These are phyloP conservation scores for Miamiensis avidus DNA, from an alignment of 169 alveolate species.

Conservation along the genomic window DNA sequence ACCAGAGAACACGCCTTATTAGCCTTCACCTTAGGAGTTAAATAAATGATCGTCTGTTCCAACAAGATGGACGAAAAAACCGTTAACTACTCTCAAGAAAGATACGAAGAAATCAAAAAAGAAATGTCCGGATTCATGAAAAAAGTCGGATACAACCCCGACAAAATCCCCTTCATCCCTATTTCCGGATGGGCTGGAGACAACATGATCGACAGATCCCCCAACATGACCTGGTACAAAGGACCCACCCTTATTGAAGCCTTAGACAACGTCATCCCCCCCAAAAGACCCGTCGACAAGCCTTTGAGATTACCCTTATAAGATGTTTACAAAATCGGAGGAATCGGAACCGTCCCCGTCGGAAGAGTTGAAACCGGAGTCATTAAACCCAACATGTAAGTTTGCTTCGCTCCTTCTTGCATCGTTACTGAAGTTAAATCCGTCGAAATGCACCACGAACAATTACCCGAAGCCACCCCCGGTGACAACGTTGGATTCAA, in stretches of 20 bases:
- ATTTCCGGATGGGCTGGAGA: conserved; percentile 98
- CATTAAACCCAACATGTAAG: conserved; percentile 93
- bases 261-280: conserved; percentile 95
- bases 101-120: conserved; percentile 95
- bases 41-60: conserved; percentile 97
- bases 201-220: conserved; percentile 95
- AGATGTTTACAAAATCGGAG: conserved; percentile 99
- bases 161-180: conserved; percentile 96
- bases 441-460: conserved; percentile 99
- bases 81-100: conserved; percentile 94
- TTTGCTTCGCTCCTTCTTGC: conserved; percentile 93
- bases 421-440: conserved; percentile 96
- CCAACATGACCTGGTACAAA: conserved; percentile 98
- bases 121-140: conserved; percentile 95
- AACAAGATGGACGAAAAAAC: conserved; percentile 98
- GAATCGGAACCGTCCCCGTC: conserved; percentile 99
- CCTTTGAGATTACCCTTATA: conserved; percentile 97
- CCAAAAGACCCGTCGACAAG: conserved; percentile 96
- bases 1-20: conserved; percentile 98
- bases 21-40: conserved; percentile 98
- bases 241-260: conserved; percentile 97
- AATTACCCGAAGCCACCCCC: conserved; percentile 96
- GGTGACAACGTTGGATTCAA: conserved; percentile 99
- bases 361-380: conserved; percentile 99
- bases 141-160: conserved; percentile 98